Conservation (phyloP, 2,329 filamentous ascomycete genomes). For the Fusarium ambrosium region DNA sequence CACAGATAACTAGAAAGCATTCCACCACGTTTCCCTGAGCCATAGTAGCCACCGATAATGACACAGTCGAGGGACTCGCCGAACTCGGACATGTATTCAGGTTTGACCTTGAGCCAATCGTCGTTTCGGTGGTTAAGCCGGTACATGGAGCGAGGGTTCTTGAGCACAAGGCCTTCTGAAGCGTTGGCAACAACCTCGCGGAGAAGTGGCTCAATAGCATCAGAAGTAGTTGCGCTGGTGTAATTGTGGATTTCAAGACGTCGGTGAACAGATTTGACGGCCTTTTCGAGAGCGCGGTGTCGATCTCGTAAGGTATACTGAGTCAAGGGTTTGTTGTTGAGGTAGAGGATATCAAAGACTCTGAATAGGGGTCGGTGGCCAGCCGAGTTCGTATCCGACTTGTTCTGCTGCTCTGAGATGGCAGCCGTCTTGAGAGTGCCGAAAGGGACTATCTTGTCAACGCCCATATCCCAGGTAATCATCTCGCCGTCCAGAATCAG, state of each 20-base stretch:
- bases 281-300: conserved; percentile 78
- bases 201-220: conserved; percentile 83
- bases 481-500: conserved; percentile 97
- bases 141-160: conserved; percentile 92
- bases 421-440: conserved; percentile 95
- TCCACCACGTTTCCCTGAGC: conserved; percentile 87
- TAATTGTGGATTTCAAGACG: conserved; percentile 88
- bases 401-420: conserved; percentile 77
- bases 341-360: conserved; percentile 90
- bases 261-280: conserved; percentile 77
- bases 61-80: conserved; percentile 93
- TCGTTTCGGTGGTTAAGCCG: conserved; percentile 90
- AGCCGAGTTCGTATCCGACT: conserved; percentile 65
- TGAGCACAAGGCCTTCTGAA: conserved; percentile 91
- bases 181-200: conserved; percentile 87
- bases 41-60: conserved; percentile 93
- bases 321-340: conserved; percentile 86
- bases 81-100: conserved; percentile 97
- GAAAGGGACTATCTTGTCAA: conserved; percentile 88
- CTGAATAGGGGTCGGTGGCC: conserved; percentile 79
- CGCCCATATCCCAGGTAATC: conserved; percentile 95
- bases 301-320: conserved; percentile 87
- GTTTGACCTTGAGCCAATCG: conserved; percentile 99
- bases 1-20: conserved; percentile 90
- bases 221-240: conserved; percentile 72